Evolutionary conservation across 2,329 filamentous ascomycete species (phyloP), one percentile per base, ranked within the genome.

Genomic region (Cordyceps fumosorosea): DNA sequence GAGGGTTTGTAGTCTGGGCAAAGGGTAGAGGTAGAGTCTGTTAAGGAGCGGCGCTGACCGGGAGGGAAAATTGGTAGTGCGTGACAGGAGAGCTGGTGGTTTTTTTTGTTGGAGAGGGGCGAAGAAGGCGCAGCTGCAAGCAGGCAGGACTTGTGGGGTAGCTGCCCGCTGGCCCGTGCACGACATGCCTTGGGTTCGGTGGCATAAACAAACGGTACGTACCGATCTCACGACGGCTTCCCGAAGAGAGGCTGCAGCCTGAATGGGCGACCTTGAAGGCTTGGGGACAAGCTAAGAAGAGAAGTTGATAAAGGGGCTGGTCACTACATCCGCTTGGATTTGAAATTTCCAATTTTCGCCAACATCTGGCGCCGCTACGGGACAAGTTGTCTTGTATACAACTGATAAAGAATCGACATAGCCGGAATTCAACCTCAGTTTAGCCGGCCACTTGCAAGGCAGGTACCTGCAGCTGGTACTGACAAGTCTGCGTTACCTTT

Each of bases 1-100:
- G 29, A 29, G 29, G 29, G 16, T 29, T 32, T 34, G 29, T 29
- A 29, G 29, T n/a, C 18, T 37, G 51, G 45, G 40, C 22, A 45
- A 55, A 32, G n/a, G 42, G 55, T 54, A 56, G 55, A 45, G 63
- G 64, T 72, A 69, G 67, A 65, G 60, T 67, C 66, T 76, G 75
- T 75, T 77, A 76, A 65, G 73, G 71, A 40, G 65, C 65, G 65
- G 65, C 65, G 68, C 68, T 71, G 69, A 69, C 69, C 68, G 70
- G 68, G 71, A 67, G 67, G 69, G 66, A 73, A 77, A 77, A 77
- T 75, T 77, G 75, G 67, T 77, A 76, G 75, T 76, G 75, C 67
- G 67, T 71, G 71, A 71, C 62, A 55, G 29, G 52, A 34, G 53
- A 40, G 24, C 11, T 11, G 57, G 37, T 56, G 60, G 53, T 56